A percentile compares a stretch with the other conserved stretches of the same genome.
phyloP scores from a whole-genome alignment of 2,329 filamentous ascomycete species.

The Sarocladium kiliense region DNA sequence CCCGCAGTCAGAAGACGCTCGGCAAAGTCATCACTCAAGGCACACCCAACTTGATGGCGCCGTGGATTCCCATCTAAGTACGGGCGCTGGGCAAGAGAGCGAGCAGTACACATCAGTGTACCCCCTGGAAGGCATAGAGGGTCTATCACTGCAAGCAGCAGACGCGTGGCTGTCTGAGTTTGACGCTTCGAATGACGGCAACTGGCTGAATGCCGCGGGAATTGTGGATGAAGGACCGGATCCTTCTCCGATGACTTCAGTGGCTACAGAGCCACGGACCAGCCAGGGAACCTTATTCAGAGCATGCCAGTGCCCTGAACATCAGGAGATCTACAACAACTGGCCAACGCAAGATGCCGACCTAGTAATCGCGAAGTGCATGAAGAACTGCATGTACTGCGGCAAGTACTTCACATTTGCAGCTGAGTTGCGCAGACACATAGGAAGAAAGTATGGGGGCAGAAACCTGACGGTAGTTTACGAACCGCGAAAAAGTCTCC shows the following conservation, averaged over 20 bases:
- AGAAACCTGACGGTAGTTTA: no score
- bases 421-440: background rate
- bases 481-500: background rate
- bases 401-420: conserved; percentile 11
- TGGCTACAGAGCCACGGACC: conserved; percentile 14
- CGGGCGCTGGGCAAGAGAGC: background rate
- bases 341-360: conserved; percentile 12
- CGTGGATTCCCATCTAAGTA: background rate
- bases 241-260: conserved; percentile 15
- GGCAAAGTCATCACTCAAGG: background rate
- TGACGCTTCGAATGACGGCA: background rate
- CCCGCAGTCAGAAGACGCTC: background rate
- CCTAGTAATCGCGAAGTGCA: no score
- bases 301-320: conserved; percentile 14
- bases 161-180: no score
- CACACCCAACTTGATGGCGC: background rate
- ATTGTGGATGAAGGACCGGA: background rate
- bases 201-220: background rate
- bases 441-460: background rate
- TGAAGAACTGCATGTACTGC: conserved; percentile 17
- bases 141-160: no score
- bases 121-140: conserved; percentile 12
- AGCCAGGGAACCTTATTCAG: conserved; percentile 12
- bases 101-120: conserved; percentile 7
- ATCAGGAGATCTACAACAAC: conserved; percentile 17